Evolutionary conservation across 495 filamentous ascomycete species (phyloP), one percentile per base, ranked within the genome.

Genomic region (Neurospora sp.): DNA sequence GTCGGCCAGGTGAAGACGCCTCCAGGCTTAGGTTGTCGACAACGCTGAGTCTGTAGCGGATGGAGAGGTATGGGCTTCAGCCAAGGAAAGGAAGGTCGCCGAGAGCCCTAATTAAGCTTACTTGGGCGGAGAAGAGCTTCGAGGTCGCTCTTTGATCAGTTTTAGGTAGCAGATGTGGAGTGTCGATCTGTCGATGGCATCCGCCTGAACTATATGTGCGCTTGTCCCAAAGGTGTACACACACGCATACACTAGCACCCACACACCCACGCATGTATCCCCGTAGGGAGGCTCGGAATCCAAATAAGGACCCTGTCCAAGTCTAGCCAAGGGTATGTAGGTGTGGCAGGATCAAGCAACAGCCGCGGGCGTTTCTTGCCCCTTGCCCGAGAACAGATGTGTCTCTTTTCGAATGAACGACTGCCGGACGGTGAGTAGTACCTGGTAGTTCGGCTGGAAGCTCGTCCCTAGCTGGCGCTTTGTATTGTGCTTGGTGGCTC

Each of bases 101-200:
- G 28, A 66, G 28, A 66, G 54, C 54, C 54, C 15, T 17, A 34
- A 66, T 66, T 66, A 66, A 66, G 54, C 28, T 66, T 66, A 66
- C 54, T 66, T 66, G 54, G 15, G 19, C 54, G 28, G 15, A 66
- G 28, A 19, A 66, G 28, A 66, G 54, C 24, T 66, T 31, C 13
- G 31, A 66, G 15, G 28, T 62, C 54, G 24, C 24, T 31, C 24
- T 62, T 31, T 62, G 54, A 62, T 31, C 9, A 66, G 28, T 34
- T 66, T 66, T 28, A 66, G 15, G 54, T 66, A 66, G 62, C 71
- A 77, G 73, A 71, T 74, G 77, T 75, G 76, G 77, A 78, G 73
- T 71, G 77, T 71, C 77, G 77, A 78, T 78, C 76, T 73, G 70
- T 75, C 54, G 69, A 73, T 73, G 74, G 74, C 74, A 70, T 69